A percentile compares a stretch with the other conserved stretches of the same genome.
phyloP scores from a whole-genome alignment of 2,329 filamentous ascomycete species.

The Stachybotrys echinatus region DNA sequence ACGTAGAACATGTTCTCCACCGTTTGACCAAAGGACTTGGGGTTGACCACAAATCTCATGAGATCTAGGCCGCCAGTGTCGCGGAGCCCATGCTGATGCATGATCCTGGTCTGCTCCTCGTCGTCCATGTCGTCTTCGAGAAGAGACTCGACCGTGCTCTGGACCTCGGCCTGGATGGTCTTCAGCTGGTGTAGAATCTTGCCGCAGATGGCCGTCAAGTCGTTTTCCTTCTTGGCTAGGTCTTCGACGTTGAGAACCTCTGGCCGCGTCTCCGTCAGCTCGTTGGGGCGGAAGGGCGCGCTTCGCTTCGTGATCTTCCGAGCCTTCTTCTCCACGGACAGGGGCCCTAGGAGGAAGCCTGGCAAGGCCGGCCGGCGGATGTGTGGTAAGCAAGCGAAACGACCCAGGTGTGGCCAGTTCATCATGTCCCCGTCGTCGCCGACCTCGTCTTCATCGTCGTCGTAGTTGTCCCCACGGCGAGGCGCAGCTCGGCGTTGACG shows the following conservation, averaged over 20 bases:
- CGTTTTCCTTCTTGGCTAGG: constrained; percentile 71
- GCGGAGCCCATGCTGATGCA: constrained; percentile 61
- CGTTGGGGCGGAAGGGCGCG: constrained; percentile 63
- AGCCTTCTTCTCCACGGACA: constrained; percentile 82
- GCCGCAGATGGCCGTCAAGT: constrained; percentile 73
- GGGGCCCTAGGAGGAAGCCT: constrained; percentile 80
- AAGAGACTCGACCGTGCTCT: constrained; percentile 37
- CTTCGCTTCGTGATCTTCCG: constrained; percentile 66
- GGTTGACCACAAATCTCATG: constrained; percentile 86
- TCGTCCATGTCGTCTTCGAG: constrained; percentile 42
- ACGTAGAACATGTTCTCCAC: constrained; percentile 97
- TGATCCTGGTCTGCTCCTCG: constrained; percentile 43
- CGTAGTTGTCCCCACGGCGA: constrained; percentile 17
- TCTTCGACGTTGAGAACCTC: constrained; percentile 72
- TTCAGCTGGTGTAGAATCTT: constrained; percentile 63
- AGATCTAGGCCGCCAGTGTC: constrained; percentile 68
- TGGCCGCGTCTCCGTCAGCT: constrained; percentile 66
- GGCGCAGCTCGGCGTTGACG: constrained; percentile 32
- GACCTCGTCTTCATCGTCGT: constrained; percentile 40
- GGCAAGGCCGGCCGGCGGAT: constrained; percentile 71
- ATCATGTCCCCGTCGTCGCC: constrained; percentile 72
- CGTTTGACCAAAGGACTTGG: constrained; percentile 84
- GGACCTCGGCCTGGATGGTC: constrained; percentile 38
- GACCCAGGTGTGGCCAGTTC: constrained; percentile 82
- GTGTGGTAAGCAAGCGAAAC: constrained; percentile 67